Evolutionary conservation across 2,329 filamentous ascomycete species (phyloP).

Genomic region (Myriosclerotinia scirpicola): DNA sequence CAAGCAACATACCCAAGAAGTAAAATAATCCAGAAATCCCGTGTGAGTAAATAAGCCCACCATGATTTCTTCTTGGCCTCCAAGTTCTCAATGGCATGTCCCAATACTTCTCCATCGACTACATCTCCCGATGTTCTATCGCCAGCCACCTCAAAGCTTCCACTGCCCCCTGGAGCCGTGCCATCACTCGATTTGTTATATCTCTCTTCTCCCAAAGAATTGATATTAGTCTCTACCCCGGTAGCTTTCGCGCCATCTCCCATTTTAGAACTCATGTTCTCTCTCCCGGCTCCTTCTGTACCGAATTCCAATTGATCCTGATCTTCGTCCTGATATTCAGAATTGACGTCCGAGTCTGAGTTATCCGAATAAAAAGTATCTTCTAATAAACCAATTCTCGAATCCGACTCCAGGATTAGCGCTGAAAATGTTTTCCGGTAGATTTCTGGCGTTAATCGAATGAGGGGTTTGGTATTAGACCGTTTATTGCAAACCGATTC

Average conservation of each 20-base stretch:
- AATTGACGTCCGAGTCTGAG: slow-evolving; percentile 20
- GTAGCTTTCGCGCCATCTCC: slow-evolving; percentile 25
- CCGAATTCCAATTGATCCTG: slow-evolving; percentile 22
- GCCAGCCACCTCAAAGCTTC: slow-evolving; percentile 27
- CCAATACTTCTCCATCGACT: slow-evolving; percentile 34
- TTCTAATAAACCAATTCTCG: slow-evolving; percentile 35
- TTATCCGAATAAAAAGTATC: slow-evolving; percentile 34
- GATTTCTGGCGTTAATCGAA: background rate
- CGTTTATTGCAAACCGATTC: slow-evolving; percentile 1
- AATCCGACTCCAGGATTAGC: slow-evolving; percentile 19
- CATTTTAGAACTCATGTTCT: slow-evolving; percentile 17
- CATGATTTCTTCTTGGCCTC: slow-evolving; percentile 56
- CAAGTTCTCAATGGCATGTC: slow-evolving; percentile 52
- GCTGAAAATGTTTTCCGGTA: background rate
- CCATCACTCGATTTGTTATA: slow-evolving; percentile 35
- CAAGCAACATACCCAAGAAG: slow-evolving; percentile 60
- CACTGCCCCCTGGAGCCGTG: slow-evolving; percentile 24
- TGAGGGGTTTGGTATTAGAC: background rate
- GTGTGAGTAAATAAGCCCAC: slow-evolving; percentile 77
- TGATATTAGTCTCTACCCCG: slow-evolving; percentile 29
- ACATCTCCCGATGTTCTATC: slow-evolving; percentile 19
- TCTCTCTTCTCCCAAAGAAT: slow-evolving; percentile 21
- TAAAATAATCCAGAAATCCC: slow-evolving; percentile 85
- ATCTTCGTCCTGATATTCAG: slow-evolving; percentile 16
- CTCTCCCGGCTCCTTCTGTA: slow-evolving; percentile 20